Evolutionary conservation across 2,329 filamentous ascomycete species (phyloP).

Genomic region (Sporothrix dimorphospora): DNA sequence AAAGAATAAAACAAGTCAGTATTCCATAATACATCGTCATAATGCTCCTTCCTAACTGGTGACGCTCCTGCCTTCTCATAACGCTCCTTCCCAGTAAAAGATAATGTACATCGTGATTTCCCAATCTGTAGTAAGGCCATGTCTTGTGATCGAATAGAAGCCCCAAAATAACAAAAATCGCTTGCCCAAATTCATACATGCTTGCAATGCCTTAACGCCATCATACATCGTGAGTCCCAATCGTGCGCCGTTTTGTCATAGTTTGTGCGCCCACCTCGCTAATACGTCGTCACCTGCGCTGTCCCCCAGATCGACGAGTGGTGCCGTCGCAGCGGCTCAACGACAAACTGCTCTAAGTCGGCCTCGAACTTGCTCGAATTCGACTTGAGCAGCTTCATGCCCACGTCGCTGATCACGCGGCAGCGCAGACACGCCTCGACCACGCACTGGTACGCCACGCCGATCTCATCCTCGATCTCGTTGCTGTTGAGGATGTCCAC

Average conservation of each 20-base stretch:
- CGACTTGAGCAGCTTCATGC: conserved; percentile 28
- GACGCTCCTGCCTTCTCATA: neutral
- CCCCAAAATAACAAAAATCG: neutral
- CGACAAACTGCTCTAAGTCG: conserved; percentile 32
- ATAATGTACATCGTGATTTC: neutral
- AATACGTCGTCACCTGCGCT: conserved; percentile 26
- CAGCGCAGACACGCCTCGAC: conserved; percentile 32
- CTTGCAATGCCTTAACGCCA: neutral
- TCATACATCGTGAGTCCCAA: neutral
- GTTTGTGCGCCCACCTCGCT: neutral
- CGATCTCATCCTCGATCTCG: conserved; percentile 33
- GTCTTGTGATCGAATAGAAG: neutral
- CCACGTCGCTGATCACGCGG: conserved; percentile 29
- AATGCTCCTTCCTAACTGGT: neutral
- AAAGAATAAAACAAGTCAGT: too few species aligned
- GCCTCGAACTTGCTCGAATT: conserved; percentile 30
- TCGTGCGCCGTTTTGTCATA: neutral
- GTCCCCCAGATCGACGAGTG: conserved; percentile 31
- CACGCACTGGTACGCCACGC: conserved; percentile 31
- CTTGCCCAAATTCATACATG: neutral
- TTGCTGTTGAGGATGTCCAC: conserved; percentile 32
- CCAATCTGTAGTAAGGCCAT: neutral
- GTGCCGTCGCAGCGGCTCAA: conserved; percentile 30
- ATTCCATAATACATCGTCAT: neutral
- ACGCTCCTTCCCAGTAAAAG: neutral